Evolutionary conservation across 441 rosid genomes (phyloP).

Genomic region (Adansonia madagascariensis): DNA sequence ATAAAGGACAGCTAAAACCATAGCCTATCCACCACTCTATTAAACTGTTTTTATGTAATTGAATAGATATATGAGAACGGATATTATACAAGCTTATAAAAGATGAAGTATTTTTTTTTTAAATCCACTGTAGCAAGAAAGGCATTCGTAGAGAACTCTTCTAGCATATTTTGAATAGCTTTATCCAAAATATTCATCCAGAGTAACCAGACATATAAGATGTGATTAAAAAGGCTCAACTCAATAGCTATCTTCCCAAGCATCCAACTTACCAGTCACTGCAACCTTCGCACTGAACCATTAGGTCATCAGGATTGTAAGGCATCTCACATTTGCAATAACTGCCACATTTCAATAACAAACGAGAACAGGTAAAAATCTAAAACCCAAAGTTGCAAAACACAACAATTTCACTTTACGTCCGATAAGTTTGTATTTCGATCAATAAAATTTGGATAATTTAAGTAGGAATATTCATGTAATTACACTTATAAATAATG

Average conservation of each 20-base stretch:
- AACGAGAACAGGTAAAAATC: neutral
- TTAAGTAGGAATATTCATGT: neutral
- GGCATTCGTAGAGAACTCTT: neutral
- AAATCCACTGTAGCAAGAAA: neutral
- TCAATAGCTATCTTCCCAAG: slow-evolving; percentile 13
- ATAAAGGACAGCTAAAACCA: slow-evolving; percentile 13
- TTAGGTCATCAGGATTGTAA: slow-evolving; percentile 69
- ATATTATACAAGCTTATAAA: neutral
- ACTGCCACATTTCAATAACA: slow-evolving; percentile 40
- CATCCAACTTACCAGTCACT: slow-evolving; percentile 60
- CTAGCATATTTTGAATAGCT: slow-evolving; percentile 4
- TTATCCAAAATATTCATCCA: neutral
- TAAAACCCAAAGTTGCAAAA: slow-evolving; percentile 11
- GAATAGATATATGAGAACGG: neutral
- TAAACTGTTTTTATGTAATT: neutral
- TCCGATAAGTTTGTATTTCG: neutral
- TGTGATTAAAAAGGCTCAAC: slow-evolving; percentile 11
- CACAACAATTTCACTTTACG: neutral
- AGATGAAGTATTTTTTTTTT: neutral
- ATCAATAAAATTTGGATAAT: neutral
- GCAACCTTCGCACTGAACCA: slow-evolving; percentile 75
- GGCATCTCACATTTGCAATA: slow-evolving; percentile 83
- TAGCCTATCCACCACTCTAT: slow-evolving; percentile 20
- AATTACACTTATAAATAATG: neutral
- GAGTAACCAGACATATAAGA: neutral